Evolutionary conservation across 495 filamentous ascomycete genomes (phyloP), one percentile per base, ranked within the genome.

Genomic region (Amphirosellinia nigrospora): DNA sequence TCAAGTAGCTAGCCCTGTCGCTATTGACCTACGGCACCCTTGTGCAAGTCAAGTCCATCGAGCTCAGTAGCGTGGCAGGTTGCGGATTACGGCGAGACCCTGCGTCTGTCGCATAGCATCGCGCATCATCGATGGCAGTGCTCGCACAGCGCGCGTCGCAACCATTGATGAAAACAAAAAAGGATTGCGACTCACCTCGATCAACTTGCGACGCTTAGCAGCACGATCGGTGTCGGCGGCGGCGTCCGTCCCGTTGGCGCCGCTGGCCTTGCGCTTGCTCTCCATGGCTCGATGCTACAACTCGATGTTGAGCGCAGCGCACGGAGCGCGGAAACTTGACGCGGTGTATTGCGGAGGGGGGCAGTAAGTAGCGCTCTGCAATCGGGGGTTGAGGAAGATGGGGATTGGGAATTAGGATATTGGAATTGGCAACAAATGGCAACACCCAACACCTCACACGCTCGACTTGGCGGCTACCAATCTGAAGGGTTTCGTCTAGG

Each of bases 211-310:
- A 72, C 76, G 74, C 63, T 93, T 93, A 53, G 86, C 79, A 73
- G 86, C 86, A 71, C 88, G 86, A 67, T 89, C 87, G 56, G 76
- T 66, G 36, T 87, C 83, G 30, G 79, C 80, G 46, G 45, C 59
- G 39, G 64, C 70, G 55, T 73, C 77, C 43, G 76, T 71, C 55
- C 77, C 79, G 56, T 78, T 77, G 19, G 82, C 77, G 69, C 81
- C 79, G 66, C 76, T 79, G 30, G 85, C 86, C 77, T 91, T 92
- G 64, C 91, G 87, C 84, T 93, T 94, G 69, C 86, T 85, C 67
- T 89, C 89, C 90, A 92, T 92, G 38, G 66, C 45, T 62, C 26
- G 63, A 56, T 56, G 55, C 39, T 64, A 60, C 38, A 71, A 67
- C 70, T 68, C 26, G 66, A 58, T 66, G 43, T 52, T 64, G 26